A percentile compares a stretch with the other conserved stretches of the same genome.
Conservation (phyloP, 352 stramenopile species). For the Pythium diclinum region DNA sequence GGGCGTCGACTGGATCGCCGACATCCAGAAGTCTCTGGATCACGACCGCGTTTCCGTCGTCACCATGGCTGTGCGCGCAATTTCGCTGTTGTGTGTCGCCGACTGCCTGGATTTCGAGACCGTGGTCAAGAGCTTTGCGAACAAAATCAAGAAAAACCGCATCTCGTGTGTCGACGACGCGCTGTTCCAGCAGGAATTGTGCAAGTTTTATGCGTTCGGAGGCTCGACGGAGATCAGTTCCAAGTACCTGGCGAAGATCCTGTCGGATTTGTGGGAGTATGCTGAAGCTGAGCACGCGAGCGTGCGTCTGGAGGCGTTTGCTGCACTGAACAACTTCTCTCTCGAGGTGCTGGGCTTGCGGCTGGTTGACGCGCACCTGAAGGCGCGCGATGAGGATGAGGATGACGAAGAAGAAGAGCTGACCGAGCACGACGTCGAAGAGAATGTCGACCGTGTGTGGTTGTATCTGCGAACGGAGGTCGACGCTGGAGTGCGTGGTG, state of each 20-base stretch:
- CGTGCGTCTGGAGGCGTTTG: slow-evolving; percentile 46
- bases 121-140: slow-evolving; percentile 66
- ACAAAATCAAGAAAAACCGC: slow-evolving; percentile 69
- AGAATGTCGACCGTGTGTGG: slow-evolving; percentile 49
- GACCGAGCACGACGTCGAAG: slow-evolving; percentile 37
- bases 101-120: slow-evolving; percentile 79
- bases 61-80: slow-evolving; percentile 62
- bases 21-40: slow-evolving; percentile 59
- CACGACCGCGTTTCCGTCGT: slow-evolving; percentile 46
- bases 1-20: slow-evolving; percentile 64
- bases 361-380: slow-evolving; percentile 4
- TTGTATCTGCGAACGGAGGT: slow-evolving; percentile 34
- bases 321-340: slow-evolving; percentile 42
- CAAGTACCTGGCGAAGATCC: slow-evolving; percentile 41
- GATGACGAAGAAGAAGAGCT: slow-evolving; percentile 34
- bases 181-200: slow-evolving; percentile 59
- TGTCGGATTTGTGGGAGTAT: slow-evolving; percentile 53
- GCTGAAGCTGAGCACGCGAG: slow-evolving; percentile 29
- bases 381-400: slow-evolving; percentile 27
- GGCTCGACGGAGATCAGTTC: slow-evolving; percentile 39
- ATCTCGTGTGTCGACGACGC: slow-evolving; percentile 40
- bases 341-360: slow-evolving; percentile 44
- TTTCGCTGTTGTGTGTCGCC: slow-evolving; percentile 46
- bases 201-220: slow-evolving; percentile 45
- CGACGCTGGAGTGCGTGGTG: slow-evolving; percentile 31